Percentiles rank a stretch among this genome's conserved stretches.
Conservation (phyloP, 164 flowering plant species). For the Piper betle region DNA sequence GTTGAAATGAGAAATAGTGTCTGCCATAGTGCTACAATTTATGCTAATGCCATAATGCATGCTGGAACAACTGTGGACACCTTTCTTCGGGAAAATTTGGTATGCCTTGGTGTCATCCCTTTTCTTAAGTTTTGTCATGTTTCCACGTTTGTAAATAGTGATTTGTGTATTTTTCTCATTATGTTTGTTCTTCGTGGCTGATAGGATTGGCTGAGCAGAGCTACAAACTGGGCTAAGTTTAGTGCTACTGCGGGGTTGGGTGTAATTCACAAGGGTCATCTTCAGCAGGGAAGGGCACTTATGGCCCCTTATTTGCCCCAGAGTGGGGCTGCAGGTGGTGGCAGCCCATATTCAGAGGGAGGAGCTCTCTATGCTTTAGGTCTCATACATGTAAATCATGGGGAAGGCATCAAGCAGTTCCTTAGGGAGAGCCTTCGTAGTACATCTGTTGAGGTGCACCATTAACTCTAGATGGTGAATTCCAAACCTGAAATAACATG, state of each 20-base stretch:
- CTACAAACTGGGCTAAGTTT: slow-evolving; percentile 93
- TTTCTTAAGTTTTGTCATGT: slow-evolving; percentile 1
- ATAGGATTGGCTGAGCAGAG: slow-evolving; percentile 91
- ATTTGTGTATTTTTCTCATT: too few species aligned
- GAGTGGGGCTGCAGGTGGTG: slow-evolving; percentile 76
- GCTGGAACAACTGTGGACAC: slow-evolving; percentile 97
- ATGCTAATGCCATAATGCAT: slow-evolving; percentile 95
- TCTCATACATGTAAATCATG: slow-evolving; percentile 91
- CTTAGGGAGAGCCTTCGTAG: slow-evolving; percentile 77
- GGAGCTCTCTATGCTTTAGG: slow-evolving; percentile 93
- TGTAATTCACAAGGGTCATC: slow-evolving; percentile 82
- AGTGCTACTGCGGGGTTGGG: slow-evolving; percentile 95
- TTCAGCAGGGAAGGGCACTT: slow-evolving; percentile 85
- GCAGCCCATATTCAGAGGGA: slow-evolving; percentile 93
- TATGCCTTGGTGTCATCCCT: slow-evolving; percentile 11
- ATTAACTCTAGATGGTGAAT: neutral
- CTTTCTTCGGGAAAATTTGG: slow-evolving; percentile 84
- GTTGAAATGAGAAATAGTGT: slow-evolving; percentile 96
- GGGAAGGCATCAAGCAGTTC: slow-evolving; percentile 89
- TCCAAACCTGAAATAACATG: neutral
- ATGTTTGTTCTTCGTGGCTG: too few species aligned
- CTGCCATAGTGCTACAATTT: slow-evolving; percentile 91
- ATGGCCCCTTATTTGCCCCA: slow-evolving; percentile 96
- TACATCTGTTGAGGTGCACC: slow-evolving; percentile 70
- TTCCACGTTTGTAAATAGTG: neutral